Conservation (phyloP, 2,329 filamentous ascomycete genomes). For the Aurifilum marmelostoma region DNA sequence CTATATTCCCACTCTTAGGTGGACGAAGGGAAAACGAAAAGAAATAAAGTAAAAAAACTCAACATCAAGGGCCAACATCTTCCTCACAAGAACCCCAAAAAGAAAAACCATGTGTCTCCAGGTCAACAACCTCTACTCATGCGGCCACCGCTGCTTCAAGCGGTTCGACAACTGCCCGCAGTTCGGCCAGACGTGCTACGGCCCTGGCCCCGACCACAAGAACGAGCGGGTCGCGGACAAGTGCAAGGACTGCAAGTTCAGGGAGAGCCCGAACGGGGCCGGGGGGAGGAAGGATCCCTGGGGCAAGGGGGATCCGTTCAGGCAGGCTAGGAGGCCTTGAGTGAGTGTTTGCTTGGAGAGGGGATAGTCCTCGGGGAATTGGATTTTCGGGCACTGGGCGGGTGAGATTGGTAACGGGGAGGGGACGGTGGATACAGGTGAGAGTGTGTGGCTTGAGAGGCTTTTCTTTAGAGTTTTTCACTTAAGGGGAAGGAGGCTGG, state of each 20-base stretch:
- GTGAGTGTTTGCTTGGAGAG: neutral
- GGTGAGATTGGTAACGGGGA: no score
- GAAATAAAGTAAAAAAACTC: no score
- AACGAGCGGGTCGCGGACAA: slow-evolving; percentile 27
- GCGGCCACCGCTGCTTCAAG: slow-evolving; percentile 35
- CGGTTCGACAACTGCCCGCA: slow-evolving; percentile 34
- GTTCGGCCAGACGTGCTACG: slow-evolving; percentile 34
- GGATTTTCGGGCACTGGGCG: no score
- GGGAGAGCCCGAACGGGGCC: slow-evolving; percentile 14
- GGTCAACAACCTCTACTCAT: slow-evolving; percentile 33
- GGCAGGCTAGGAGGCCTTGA: slow-evolving; percentile 24
- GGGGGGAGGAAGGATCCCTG: slow-evolving; percentile 28
- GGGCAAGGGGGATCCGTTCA: slow-evolving; percentile 32
- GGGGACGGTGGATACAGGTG: no score
- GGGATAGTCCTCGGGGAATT: no score
- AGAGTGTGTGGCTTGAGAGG: neutral
- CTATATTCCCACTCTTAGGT: slow-evolving; percentile 11
- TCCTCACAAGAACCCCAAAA: no score
- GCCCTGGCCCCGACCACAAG: slow-evolving; percentile 33
- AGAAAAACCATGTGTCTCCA: slow-evolving; percentile 33
- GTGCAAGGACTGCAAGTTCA: slow-evolving; percentile 33
- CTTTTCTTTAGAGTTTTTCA: neutral
- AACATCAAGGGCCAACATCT: no score
- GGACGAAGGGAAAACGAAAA: no score
- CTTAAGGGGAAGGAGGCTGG: neutral